Evolutionary conservation across 2,329 filamentous ascomycete species (phyloP), one percentile per base, ranked within the genome.

Genomic region (Macrophomina tecta): DNA sequence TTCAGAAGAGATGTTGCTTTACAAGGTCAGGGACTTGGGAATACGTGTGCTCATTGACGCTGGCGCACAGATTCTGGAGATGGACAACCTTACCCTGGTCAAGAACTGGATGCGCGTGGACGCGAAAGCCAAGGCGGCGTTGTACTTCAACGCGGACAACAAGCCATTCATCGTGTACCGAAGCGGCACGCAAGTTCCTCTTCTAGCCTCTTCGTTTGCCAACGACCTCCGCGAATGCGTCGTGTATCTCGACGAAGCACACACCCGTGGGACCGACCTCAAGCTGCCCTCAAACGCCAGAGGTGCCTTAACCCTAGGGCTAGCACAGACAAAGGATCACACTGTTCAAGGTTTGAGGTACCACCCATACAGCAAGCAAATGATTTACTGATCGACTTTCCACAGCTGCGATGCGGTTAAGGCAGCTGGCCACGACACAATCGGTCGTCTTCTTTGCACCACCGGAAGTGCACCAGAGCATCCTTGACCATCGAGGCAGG

Each of bases 321-420:
- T 86, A 0, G 81, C 83, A 1, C 83, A 87, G 62, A 88, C 85
- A 0, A 90, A 90, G 68, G 88, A 90, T 64, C 82, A 86, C 8
- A 83, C 85, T 0, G 86, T 89, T 0, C 87, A 90, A 82, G 85
- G 85, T 85, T n/a, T n/a, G n/a, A n/a, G n/a, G n/a, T n/a, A n/a
- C n/a, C n/a, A n/a, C n/a, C n/a, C n/a, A 45, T 14, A 14, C 14
- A 4, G 14, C 14, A 14, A 45, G 40, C 5, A 45, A 14, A 45
- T 45, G 40, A 4, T 9, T 6, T 4, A 14, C 16, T 45, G 40
- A 6, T 45, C 8, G 16, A 6, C 8, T 14, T 4, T 4, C 4
- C 5, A 45, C 16, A 86, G 88, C 88, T 62, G 87, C 88, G 0
- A 91, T 91, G 89, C n/a, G 52, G 32, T 40, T 55, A 0, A 82